Conservation (phyloP, 352 stramenopile genomes). For the Globisporangium barbulae region DNA sequence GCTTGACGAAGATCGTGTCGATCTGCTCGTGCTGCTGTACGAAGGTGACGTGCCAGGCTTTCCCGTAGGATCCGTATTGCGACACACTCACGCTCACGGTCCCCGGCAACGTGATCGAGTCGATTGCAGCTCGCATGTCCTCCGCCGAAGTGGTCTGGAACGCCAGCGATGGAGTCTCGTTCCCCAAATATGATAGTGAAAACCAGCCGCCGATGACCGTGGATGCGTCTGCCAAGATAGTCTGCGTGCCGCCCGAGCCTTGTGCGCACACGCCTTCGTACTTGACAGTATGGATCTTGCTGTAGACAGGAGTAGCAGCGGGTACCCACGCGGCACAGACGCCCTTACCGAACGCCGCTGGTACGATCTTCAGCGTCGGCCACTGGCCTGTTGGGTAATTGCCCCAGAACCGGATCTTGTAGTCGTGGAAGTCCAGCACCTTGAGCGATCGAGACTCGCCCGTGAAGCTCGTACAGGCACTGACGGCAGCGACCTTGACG, state of each 20-base stretch:
- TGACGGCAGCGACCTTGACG: conserved; percentile 30
- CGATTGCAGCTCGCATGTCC: conserved; percentile 84
- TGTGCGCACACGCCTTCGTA: conserved; percentile 60
- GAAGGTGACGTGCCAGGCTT: conserved; percentile 93
- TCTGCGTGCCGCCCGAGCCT: conserved; percentile 52
- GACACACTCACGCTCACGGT: conserved; percentile 83
- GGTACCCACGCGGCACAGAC: conserved; percentile 31
- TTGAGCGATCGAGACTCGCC: conserved; percentile 45
- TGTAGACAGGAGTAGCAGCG: conserved; percentile 33
- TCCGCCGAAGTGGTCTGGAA: conserved; percentile 76
- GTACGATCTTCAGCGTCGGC: conserved; percentile 64
- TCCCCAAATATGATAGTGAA: conserved; percentile 81
- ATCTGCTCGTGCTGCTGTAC: conserved; percentile 42
- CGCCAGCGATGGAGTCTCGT: conserved; percentile 66
- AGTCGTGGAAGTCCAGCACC: conserved; percentile 68
- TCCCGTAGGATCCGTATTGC: conserved; percentile 62
- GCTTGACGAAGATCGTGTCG: conserved; percentile 76
- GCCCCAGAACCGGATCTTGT: conserved; percentile 69
- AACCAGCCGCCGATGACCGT: conserved; percentile 91
- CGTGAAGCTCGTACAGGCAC: conserved; percentile 38
- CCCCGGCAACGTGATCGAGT: conserved; percentile 76
- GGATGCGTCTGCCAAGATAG: conserved; percentile 60
- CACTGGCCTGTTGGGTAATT: conserved; percentile 64
- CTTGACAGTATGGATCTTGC: conserved; percentile 57
- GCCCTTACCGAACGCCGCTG: conserved; percentile 29